Conservation (phyloP, 2,329 filamentous ascomycete genomes). For the Alternaria arborescens region DNA sequence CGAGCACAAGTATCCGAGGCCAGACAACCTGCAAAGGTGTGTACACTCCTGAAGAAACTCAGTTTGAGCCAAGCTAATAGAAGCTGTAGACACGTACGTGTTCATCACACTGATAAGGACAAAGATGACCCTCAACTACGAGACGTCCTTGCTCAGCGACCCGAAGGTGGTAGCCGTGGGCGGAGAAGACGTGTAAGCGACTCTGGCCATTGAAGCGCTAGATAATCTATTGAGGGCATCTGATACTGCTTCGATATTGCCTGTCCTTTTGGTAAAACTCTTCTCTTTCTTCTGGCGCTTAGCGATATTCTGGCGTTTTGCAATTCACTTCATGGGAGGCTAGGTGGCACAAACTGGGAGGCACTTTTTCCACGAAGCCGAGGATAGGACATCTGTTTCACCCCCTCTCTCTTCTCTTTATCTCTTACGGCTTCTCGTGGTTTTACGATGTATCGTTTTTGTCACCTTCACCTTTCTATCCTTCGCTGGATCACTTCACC, state of each 20-base stretch:
- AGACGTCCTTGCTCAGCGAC: conserved; percentile 84
- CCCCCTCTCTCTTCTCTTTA: neutral
- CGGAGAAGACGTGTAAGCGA: conserved; percentile 70
- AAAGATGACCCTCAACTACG: conserved; percentile 84
- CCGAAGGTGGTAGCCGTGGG: conserved; percentile 83
- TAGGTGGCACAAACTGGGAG: neutral
- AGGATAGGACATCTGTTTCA: neutral
- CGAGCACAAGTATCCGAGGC: conserved; percentile 92
- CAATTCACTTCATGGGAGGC: neutral
- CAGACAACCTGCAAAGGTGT: conserved; percentile 94
- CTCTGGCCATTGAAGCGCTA: conserved; percentile 11
- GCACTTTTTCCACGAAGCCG: neutral
- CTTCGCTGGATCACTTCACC: neutral
- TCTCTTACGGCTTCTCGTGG: neutral
- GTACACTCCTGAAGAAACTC: conserved; percentile 31
- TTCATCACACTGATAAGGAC: conserved; percentile 88
- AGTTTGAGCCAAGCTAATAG: neutral
- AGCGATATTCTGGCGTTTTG: neutral
- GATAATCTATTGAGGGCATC: neutral
- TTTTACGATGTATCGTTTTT: neutral
- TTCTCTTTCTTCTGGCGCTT: neutral
- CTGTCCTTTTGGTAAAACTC: neutral
- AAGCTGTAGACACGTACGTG: conserved; percentile 78
- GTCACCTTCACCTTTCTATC: neutral
- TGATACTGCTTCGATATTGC: neutral